A percentile compares a stretch with the other conserved stretches of the same genome.
Evolutionary conservation across 23 red algal genomes (phyloP).

Genomic region (Gracilaria vermiculophylla): DNA sequence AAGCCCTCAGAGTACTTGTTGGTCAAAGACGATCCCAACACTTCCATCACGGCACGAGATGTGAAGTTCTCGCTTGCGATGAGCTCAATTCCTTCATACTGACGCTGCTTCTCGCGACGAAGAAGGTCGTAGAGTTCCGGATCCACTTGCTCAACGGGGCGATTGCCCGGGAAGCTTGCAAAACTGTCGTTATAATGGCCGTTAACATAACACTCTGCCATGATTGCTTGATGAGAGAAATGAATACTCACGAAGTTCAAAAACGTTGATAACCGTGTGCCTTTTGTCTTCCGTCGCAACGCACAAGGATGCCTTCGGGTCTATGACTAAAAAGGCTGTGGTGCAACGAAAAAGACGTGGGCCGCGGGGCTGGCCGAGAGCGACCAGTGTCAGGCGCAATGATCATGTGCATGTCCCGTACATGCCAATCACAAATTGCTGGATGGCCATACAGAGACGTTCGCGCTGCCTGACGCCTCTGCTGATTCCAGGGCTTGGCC

Average conservation of each 20-base stretch:
- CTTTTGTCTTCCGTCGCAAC: too few relatives aligned
- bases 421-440: background rate
- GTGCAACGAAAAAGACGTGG: too few relatives aligned
- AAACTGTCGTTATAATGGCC: conserved; percentile 63
- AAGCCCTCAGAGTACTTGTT: conserved; percentile 99
- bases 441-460: background rate
- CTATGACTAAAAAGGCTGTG: too few relatives aligned
- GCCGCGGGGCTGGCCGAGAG: background rate
- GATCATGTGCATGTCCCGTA: background rate
- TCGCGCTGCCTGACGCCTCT: background rate
- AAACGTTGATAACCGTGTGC: too few relatives aligned
- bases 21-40: conserved; percentile 89
- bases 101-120: conserved; percentile 82
- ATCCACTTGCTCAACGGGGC: conserved; percentile 68
- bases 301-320: too few relatives aligned
- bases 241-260: background rate
- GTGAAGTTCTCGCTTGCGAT: conserved; percentile 99
- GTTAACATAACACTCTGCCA: conserved; percentile 84
- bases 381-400: background rate
- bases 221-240: background rate
- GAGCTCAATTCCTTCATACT: conserved; percentile 95
- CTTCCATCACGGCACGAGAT: conserved; percentile 83
- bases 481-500: too few relatives aligned
- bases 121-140: conserved; percentile 84
- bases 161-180: conserved; percentile 78